Evolutionary conservation across 1,284 basidiomycete species (phyloP), one percentile per base, ranked within the genome.

Genomic region (Cystobasidium slooffiae): DNA sequence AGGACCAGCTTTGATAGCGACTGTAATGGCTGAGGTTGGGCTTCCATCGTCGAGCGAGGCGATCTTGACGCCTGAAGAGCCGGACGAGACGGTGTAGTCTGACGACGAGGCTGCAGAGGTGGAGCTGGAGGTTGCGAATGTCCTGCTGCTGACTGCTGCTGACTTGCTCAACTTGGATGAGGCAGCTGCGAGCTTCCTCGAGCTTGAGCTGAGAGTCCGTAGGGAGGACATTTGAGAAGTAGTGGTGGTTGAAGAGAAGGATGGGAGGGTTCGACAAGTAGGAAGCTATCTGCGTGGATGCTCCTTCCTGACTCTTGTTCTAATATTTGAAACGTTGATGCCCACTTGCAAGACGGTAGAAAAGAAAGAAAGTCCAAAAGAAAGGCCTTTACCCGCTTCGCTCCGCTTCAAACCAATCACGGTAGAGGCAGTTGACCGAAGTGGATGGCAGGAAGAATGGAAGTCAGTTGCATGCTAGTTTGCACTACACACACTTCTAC

Each of bases 1-100:
- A 80, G 89, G 89, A 72, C 94, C 94, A 75, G 92, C 94, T 84
- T 94, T 95, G 84, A 95, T 88, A 79, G 95, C 88, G 80, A 97
- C 86, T 66, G 93, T 93, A 80, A 97, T 88, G 78, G 91, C 88
- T 53, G 91, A 86, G 6, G 93, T 94, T 16, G 83, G 75, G 90
- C 88, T 81, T 90, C 88, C 90, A 79, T 88, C 86, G 85, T 95
- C 77, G 91, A 84, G 46, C 43, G 91, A 88, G 46, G 92, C 91
- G 80, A 96, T 89, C 84, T 91, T 94, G 81, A 94, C 86, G 78
- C 92, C 92, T 16, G 89, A 87, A 68, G 86, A 84, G 80, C 82
- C 82, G 63, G 94, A 90, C 79, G 90, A 87, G 76, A 90, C 89
- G 76, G 91, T 90, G 72, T 78, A 77, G 31, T 66, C 69, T 44